Percentiles rank a stretch among this genome's conserved stretches.
phyloP scores from a whole-genome alignment of 768 basidiomycete genomes.

The Pisolithus sp. region DNA sequence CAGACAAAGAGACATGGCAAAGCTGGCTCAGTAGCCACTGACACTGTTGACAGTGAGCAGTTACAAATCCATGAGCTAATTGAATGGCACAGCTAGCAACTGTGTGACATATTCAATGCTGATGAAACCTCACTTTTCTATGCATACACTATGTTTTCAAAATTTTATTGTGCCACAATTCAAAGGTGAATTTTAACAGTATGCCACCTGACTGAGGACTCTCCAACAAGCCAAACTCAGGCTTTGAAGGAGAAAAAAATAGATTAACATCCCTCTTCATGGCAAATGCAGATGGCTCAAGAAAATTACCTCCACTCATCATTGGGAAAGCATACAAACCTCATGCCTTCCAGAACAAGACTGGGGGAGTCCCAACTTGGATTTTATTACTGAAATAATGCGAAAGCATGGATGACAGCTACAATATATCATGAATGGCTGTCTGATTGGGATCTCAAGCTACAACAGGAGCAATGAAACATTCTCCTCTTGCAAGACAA shows the following conservation, averaged over 20 bases:
- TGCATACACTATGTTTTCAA: constrained; percentile 15
- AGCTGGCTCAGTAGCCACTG: constrained; percentile 23
- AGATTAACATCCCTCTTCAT: constrained; percentile 3
- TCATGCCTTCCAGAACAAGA: constrained; percentile 10
- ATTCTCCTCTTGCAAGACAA: background rate
- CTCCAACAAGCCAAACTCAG: background rate
- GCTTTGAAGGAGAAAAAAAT: constrained; percentile 2
- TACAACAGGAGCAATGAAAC: constrained; percentile 3
- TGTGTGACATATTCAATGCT: constrained; percentile 30
- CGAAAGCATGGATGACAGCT: constrained; percentile 35
- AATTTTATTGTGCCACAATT: background rate
- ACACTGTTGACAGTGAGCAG: constrained; percentile 21
- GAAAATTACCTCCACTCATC: constrained; percentile 25
- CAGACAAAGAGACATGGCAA: constrained; percentile 25
- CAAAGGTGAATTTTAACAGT: background rate
- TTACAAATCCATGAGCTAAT: constrained; percentile 23
- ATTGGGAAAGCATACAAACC: constrained; percentile 31
- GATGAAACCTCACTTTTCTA: constrained; percentile 33
- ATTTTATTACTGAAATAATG: constrained; percentile 32
- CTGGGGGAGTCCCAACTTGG: constrained; percentile 20
- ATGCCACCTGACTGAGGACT: constrained; percentile 4
- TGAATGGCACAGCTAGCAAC: constrained; percentile 19
- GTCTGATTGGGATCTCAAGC: constrained; percentile 28
- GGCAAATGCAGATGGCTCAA: constrained; percentile 29
- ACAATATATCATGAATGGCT: constrained; percentile 32